Evolutionary conservation across 1,284 basidiomycete species (phyloP), one percentile per base, ranked within the genome.

Genomic region (Agroathelia rolfsii): DNA sequence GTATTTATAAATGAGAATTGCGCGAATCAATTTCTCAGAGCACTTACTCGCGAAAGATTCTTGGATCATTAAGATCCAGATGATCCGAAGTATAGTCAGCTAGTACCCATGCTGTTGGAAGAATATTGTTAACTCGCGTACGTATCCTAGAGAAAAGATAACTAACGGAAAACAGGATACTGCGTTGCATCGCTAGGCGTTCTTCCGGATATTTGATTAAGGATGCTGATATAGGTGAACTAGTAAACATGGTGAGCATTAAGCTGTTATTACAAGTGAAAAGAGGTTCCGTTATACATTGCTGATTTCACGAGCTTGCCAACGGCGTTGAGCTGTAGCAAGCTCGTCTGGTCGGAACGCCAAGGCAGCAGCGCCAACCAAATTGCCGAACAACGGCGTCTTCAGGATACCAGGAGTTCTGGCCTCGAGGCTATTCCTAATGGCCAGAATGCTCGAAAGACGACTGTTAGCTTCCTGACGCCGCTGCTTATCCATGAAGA

Each of bases 121-220:
- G 18, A 31, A 29, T 29, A 30, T 28, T 41, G n/a, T n/a, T n/a
- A n/a, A n/a, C n/a, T n/a, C n/a, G n/a, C n/a, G n/a, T n/a, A n/a
- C n/a, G n/a, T n/a, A n/a, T n/a, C n/a, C n/a, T n/a, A n/a, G n/a
- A 7, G 13, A 30, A 8, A n/a, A 19, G 32, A 23, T 37, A 15
- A 61, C 76, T 40, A 47, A 86, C 88, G 92, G 47, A 96, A 94
- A 12, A 96, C 77, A 0, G 93, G 93, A 56, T 94, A 96, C 48
- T 95, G 89, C 0, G 92, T 95, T 5, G 93, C 85, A 58, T 97
- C 87, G 47, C 79, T 89, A 2, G 88, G 87, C 1, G 88, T 93
- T n/a, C 88, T 68, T 29, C 88, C 88, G 2, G 88, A 90, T 14
- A 86, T 71, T 52, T 93, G 87, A 44, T 93, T 93, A 31, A 93